Percentiles rank a stretch among this genome's conserved stretches.
Evolutionary conservation across 176 grass and related monocot species (phyloP).

Genomic region (Areca catechu): DNA sequence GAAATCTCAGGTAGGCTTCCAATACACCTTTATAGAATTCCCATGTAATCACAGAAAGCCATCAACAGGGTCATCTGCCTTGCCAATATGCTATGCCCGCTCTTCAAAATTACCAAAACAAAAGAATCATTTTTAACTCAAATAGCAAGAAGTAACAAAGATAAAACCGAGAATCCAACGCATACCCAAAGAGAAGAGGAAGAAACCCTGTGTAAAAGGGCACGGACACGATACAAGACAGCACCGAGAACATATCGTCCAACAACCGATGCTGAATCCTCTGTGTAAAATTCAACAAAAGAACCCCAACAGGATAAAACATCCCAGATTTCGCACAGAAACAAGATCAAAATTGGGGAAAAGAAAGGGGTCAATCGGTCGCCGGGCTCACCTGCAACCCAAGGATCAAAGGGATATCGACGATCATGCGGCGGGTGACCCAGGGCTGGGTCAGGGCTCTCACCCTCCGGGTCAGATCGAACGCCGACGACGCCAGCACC

Average conservation of each 20-base stretch:
- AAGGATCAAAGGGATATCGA: slow-evolving; percentile 53
- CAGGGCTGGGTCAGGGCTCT: slow-evolving; percentile 56
- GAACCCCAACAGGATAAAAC: slow-evolving; percentile 13
- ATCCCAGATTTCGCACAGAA: neutral
- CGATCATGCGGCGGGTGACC: slow-evolving; percentile 54
- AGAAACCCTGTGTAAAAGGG: slow-evolving; percentile 98
- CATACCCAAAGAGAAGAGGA: slow-evolving; percentile 89
- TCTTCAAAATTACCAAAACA: slow-evolving; percentile 34
- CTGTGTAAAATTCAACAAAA: slow-evolving; percentile 38
- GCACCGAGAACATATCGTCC: slow-evolving; percentile 73
- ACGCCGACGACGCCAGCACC: slow-evolving; percentile 67
- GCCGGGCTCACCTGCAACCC: slow-evolving; percentile 50
- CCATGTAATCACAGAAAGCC: slow-evolving; percentile 96
- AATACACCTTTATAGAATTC: slow-evolving; percentile 68
- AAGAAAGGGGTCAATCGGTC: too few relatives aligned
- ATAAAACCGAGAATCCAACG: neutral
- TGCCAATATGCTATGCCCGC: slow-evolving; percentile 72
- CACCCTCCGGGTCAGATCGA: slow-evolving; percentile 60
- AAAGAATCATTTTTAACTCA: neutral
- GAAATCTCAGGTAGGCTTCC: neutral
- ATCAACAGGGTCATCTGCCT: slow-evolving; percentile 94
- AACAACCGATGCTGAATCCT: slow-evolving; percentile 48
- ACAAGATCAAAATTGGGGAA: too few relatives aligned
- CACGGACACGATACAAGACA: slow-evolving; percentile 85
- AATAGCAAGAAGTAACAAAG: slow-evolving; percentile 9